These are phyloP conservation scores for Phyllosticta citribraziliensis DNA, from an alignment of 2,329 filamentous ascomycete genomes.

Conservation along the genomic window DNA sequence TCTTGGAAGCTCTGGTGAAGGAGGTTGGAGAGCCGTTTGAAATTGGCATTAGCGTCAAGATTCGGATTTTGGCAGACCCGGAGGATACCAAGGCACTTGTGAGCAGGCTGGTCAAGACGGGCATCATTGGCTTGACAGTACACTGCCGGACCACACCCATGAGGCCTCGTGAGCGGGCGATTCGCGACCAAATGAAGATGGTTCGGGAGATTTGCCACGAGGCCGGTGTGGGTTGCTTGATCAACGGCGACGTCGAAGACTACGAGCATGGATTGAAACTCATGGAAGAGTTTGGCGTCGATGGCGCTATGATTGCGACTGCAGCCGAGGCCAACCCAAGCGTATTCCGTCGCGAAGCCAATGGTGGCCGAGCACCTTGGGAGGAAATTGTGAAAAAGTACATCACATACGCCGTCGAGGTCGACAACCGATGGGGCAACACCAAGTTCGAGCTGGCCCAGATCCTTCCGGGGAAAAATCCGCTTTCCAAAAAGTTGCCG, in stretches of 20 bases:
- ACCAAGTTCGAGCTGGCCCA: slow-evolving; percentile 85
- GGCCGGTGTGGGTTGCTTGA: slow-evolving; percentile 80
- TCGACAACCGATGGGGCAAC: slow-evolving; percentile 82
- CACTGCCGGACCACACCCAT: slow-evolving; percentile 96
- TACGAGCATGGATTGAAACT: slow-evolving; percentile 63
- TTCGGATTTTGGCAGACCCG: slow-evolving; percentile 70
- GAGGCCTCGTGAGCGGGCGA: slow-evolving; percentile 79
- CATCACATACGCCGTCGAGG: slow-evolving; percentile 59
- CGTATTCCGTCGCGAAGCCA: slow-evolving; percentile 61
- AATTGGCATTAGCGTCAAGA: slow-evolving; percentile 96
- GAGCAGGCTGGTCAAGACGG: slow-evolving; percentile 67
- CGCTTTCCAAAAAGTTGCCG: slow-evolving; percentile 52
- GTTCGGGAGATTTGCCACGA: slow-evolving; percentile 70
- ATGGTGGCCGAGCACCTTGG: slow-evolving; percentile 68
- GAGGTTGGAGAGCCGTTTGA: slow-evolving; percentile 68
- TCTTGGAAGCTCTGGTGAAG: slow-evolving; percentile 71
- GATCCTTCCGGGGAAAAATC: slow-evolving; percentile 71
- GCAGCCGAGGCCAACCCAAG: slow-evolving; percentile 85
- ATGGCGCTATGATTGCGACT: slow-evolving; percentile 96
- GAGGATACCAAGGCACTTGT: slow-evolving; percentile 71
- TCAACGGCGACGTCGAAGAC: slow-evolving; percentile 85
- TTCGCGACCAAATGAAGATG: slow-evolving; percentile 78
- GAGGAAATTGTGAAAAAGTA: slow-evolving; percentile 68
- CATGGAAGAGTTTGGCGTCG: slow-evolving; percentile 69
- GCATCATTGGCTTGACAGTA: slow-evolving; percentile 84